Base-by-base conservation (phyloP, 352 stramenopile genomes). In the Phytophthora litchii region DNA sequence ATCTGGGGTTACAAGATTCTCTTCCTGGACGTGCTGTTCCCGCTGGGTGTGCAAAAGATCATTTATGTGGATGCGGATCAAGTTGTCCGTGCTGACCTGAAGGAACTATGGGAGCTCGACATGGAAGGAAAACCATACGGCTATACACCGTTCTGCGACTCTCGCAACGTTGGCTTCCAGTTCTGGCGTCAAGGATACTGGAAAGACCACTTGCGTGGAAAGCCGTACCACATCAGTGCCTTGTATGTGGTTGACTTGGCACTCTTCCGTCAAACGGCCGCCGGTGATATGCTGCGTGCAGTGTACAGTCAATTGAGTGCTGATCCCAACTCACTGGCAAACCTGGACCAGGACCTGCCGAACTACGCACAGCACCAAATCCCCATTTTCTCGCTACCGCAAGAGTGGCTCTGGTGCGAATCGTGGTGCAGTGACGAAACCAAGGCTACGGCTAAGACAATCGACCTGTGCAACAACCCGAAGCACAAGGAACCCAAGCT, bases 1-100 rank as follows among this genome's bases (percentile, higher is more conserved):
- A 99, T 99, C 65, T 99, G 98, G 98, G 98, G 97, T 13, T 99
- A 99, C 86, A 99, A 99, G 81, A 99, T 99, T 71, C 80, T 99
- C 0, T 99, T 99, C 72, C 71, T 99, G 19, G 98, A 99, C 72
- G 97, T 99, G 32, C 75, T 99, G 1, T 99, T 99, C 70, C 98
- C 98, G 12, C 83, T 99, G 6, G 85, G 95, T 56, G 92, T 99
- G 16, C 95, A 99, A 67, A 99, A 99, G 76, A 98, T 99, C 47
- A 98, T 98, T 54, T 99, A 99, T 74, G 97, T 99, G 25, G 97
- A 99, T 71, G 96, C 97, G 1, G 97, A 99, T 70, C 97, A 99
- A 85, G 97, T 99, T 13, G 87, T 99, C 11, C 92, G 97, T 53
- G 94, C 95, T 14, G 97, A 99, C 63, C 72, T 99, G 38, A 98